Base-by-base conservation (phyloP, 352 stramenopile species). In the Globisporangium rhizosaccharum region DNA sequence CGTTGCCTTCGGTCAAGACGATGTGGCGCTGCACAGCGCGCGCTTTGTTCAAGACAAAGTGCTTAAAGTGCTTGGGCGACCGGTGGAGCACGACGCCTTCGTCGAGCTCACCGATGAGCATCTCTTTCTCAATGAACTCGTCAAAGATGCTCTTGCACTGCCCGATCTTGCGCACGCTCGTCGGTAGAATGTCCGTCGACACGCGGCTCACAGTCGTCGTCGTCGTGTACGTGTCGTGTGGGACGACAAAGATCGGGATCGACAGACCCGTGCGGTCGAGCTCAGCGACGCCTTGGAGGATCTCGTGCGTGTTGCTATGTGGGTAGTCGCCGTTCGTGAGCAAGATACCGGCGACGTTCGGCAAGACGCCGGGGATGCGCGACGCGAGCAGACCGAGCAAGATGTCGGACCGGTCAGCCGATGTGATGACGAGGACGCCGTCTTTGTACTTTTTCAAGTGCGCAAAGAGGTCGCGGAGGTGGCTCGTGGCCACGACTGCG, bases 11-110 rank as follows among this genome's bases (percentile, higher is more conserved):
- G 1, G 87, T 87, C 28, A 95, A 66, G 20, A 96, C 81, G 61
- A 96, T 93, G 59, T 88, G 82, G 28, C 83, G 79, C 67, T 91
- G 70, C 3, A 87, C 76, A 0, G 66, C 61, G 11, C 81, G 81
- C 0, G 85, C 79, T 64, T 92, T 91, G 71, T 72, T 78, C 56
- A 90, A 88, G n/a, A 93, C 58, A 60, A 86, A 90, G 68, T 95
- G 82, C 63, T 92, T 76, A 63, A 94, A 94, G 52, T 93, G 81
- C 73, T 92, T 92, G 11, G 85, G 85, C 18, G 82, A 86, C 2
- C 80, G 79, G 58, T 88, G 73, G 17, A 81, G 62, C 9, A 85
- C 75, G 53, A 83, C 73, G 10, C 78, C 77, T 41, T 88, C 65
- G 47, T 84, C 71, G 7, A 92, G 67, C 59, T 87, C 72, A 14